Evolutionary conservation across 129 eudicot species (phyloP).

Genomic region (Flaveria bidentis): DNA sequence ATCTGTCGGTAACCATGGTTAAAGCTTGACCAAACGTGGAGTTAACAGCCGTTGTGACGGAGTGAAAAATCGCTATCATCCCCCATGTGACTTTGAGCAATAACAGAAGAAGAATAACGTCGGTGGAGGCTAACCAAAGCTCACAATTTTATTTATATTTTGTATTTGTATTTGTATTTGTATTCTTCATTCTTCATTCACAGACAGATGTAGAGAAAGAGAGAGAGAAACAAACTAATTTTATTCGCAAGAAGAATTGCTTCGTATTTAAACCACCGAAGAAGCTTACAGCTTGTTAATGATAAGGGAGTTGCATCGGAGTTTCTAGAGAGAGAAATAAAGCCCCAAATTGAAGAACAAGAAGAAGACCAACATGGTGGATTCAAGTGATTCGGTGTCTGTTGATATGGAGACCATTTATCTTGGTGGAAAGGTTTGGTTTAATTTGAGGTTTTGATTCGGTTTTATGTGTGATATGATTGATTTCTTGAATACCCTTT

Average conservation of each 20-base stretch:
- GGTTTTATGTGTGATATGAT: no score
- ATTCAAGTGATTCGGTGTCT: conserved; percentile 71
- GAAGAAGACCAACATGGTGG: conserved; percentile 67
- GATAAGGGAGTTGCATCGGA: conserved; percentile 25
- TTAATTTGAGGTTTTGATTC: not conserved
- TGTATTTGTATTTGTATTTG: not conserved
- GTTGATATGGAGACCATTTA: conserved; percentile 89
- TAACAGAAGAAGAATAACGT: conserved; percentile 29
- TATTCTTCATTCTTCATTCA: not conserved
- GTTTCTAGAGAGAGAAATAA: not conserved
- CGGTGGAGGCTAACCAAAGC: conserved; percentile 49
- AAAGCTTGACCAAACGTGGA: not conserved
- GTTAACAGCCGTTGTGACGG: conserved; percentile 24
- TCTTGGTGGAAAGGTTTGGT: conserved; percentile 85
- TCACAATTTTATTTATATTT: conserved; percentile 9
- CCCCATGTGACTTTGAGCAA: conserved; percentile 24
- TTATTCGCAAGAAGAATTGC: conserved; percentile 42
- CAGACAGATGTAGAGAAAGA: conserved; percentile 18
- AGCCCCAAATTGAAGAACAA: not conserved
- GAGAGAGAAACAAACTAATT: conserved; percentile 12
- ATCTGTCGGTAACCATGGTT: conserved; percentile 25
- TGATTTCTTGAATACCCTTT: no score
- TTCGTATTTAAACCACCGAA: conserved; percentile 65
- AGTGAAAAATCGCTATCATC: conserved; percentile 2
- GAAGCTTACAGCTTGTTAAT: conserved; percentile 37